Conservation (phyloP, 495 filamentous ascomycete species). For the Hypoxylon subgilvum region DNA sequence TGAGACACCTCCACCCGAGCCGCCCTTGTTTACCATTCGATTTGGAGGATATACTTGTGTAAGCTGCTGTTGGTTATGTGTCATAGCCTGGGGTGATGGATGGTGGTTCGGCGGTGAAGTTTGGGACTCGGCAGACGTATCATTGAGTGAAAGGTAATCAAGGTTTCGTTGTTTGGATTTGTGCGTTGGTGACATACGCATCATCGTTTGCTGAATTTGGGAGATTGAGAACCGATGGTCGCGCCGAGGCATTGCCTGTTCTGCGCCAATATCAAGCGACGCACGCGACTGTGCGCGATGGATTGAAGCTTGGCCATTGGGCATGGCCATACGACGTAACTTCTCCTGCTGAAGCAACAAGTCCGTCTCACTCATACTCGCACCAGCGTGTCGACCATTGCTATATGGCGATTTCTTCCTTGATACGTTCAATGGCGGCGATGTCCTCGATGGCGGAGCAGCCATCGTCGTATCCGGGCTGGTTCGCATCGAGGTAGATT, state of each 20-base stretch:
- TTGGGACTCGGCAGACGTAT: slow-evolving; percentile 42
- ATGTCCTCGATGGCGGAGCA: slow-evolving; percentile 50
- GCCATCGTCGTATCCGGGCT: slow-evolving; percentile 52
- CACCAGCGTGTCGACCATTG: slow-evolving; percentile 45
- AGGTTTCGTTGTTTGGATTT: slow-evolving; percentile 44
- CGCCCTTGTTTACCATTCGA: slow-evolving; percentile 42
- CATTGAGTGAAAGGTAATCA: slow-evolving; percentile 49
- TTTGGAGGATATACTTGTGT: slow-evolving; percentile 35
- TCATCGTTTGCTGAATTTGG: slow-evolving; percentile 48
- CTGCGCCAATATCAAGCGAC: slow-evolving; percentile 47
- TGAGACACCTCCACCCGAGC: slow-evolving; percentile 52
- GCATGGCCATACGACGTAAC: slow-evolving; percentile 55
- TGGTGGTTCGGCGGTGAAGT: slow-evolving; percentile 45
- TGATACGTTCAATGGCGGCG: slow-evolving; percentile 43
- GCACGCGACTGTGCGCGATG: slow-evolving; percentile 45
- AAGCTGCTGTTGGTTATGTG: slow-evolving; percentile 35
- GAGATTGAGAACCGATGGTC: slow-evolving; percentile 54
- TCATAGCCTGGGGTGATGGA: slow-evolving; percentile 36
- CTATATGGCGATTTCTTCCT: slow-evolving; percentile 44
- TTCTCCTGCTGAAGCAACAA: slow-evolving; percentile 60
- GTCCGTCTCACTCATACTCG: slow-evolving; percentile 59
- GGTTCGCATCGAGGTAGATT: slow-evolving; percentile 41
- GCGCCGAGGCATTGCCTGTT: slow-evolving; percentile 44
- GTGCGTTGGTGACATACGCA: slow-evolving; percentile 44
- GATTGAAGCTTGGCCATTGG: slow-evolving; percentile 34